Conservation (phyloP, 768 basidiomycete species). For the Chalciporus chontae region DNA sequence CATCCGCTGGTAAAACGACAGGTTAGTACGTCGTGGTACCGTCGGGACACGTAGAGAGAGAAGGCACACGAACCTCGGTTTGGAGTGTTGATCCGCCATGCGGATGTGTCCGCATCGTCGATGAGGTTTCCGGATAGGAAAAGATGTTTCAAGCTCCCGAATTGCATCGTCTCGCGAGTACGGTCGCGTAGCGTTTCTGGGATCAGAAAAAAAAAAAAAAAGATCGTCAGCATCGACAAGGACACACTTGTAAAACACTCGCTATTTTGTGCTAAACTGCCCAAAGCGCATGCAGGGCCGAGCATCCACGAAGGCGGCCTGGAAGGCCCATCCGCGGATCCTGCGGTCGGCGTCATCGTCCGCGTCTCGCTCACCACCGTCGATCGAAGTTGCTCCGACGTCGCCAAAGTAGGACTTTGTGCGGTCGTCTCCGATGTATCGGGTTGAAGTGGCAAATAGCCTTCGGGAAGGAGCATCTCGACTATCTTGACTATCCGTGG, state of each 20-base stretch:
- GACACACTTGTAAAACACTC: neutral
- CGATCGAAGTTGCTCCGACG: neutral
- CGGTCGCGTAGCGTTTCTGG: constrained; percentile 11
- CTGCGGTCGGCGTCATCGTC: neutral
- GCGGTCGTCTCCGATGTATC: neutral
- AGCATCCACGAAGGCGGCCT: constrained; percentile 19
- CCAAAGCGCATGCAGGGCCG: constrained; percentile 24
- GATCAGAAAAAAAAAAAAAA: neutral
- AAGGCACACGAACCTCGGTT: constrained; percentile 8
- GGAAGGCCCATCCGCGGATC: neutral
- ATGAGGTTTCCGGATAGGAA: constrained; percentile 15
- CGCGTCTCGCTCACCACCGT: neutral
- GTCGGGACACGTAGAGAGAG: neutral
- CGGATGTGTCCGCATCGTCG: constrained; percentile 11
- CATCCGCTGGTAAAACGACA: too few species aligned
- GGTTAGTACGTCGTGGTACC: too few species aligned
- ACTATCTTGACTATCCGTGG: constrained; percentile 9
- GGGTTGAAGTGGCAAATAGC: constrained; percentile 5
- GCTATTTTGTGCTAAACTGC: constrained; percentile 15
- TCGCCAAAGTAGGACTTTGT: neutral
- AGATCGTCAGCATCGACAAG: neutral
- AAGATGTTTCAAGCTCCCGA: constrained; percentile 15
- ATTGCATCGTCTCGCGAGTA: constrained; percentile 6
- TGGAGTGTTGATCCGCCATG: constrained; percentile 16
- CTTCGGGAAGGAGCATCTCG: constrained; percentile 16